These are phyloP conservation scores for Excoecaria agallocha DNA, from an alignment of 345 rosid genomes.

Conservation along the genomic window DNA sequence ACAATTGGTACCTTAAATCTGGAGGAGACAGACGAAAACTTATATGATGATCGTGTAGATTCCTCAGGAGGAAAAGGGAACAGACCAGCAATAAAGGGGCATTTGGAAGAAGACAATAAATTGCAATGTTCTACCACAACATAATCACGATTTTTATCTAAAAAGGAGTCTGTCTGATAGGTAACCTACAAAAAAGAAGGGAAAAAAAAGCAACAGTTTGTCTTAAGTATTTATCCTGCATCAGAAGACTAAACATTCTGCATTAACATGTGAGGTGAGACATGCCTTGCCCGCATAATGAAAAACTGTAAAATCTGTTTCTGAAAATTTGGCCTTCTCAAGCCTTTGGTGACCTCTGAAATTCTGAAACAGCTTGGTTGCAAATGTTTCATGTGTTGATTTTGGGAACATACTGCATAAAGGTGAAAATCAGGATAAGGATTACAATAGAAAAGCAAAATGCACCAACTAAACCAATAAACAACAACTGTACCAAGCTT, in stretches of 20 bases:
- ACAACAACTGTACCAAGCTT: conserved; percentile 80
- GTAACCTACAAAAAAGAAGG: conserved; percentile 60
- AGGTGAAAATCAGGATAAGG: conserved; percentile 50
- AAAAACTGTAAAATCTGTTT: conserved; percentile 82
- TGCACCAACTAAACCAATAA: conserved; percentile 34
- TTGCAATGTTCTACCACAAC: conserved; percentile 90
- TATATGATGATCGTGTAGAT: conserved; percentile 87
- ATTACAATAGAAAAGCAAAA: conserved; percentile 28
- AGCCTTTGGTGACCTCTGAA: conserved; percentile 57
- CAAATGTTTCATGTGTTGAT: conserved; percentile 84
- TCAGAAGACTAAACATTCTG: conserved; percentile 6
- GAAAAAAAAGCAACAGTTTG: conserved; percentile 10
- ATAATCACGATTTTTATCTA: conserved; percentile 97
- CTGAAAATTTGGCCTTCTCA: conserved; percentile 90
- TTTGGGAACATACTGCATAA: conserved; percentile 94
- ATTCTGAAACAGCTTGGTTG: conserved; percentile 85
- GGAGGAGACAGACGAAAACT: conserved; percentile 91
- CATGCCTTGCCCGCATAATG: conserved; percentile 99
- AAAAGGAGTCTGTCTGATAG: conserved; percentile 77
- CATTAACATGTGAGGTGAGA: conserved; percentile 18
- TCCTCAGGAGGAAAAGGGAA: conserved; percentile 66
- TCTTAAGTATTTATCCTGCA: conserved; percentile 10
- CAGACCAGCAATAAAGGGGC: conserved; percentile 78
- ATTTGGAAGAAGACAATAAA: conserved; percentile 82
- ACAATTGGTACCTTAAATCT: conserved; percentile 69